Base-by-base conservation (phyloP, 2,329 filamentous ascomycete genomes). In the Byssoonygena ceratinophila region DNA sequence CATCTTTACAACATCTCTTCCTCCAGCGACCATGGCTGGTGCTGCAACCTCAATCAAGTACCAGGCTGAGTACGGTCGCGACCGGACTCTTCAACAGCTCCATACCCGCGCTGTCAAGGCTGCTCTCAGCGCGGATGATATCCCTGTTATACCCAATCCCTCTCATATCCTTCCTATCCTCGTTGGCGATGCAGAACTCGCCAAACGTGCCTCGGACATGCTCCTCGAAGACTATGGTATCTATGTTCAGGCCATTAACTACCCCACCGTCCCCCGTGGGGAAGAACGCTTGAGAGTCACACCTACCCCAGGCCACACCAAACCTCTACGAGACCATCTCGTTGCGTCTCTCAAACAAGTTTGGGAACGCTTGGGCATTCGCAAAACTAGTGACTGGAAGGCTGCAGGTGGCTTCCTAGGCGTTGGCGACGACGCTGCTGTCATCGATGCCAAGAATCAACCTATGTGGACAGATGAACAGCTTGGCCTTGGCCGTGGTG, bases 221-320 rank as follows among this genome's bases (percentile, higher is more conserved):
- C 81, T 98, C 20, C 79, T 98, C 12, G 82, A 85, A 60, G 85
- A 94, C 60, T 86, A 95, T 74, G 81, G 83, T 56, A 96, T 98
- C 66, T 98, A 98, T 67, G 92, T 98, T 23, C 92, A 98, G 73
- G 89, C 88, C 52, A 97, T 98, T 78, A 98, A 98, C 74, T 97
- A 97, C 72, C 92, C 92, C 1, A 98, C 92, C 48, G 92, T 98
- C 2, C 92, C 92, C 1, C 88, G 94, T 5, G 92, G 92, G n/a
- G 90, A 98, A 74, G 92, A 98, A 71, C 84, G 92, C 54, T 83
- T 98, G 53, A 85, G 92, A 59, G 88, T 98, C 68, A 98, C 92
- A 1, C 92, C 92, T 0, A 98, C 92, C 0, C 92, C 92, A 0
- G 92, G 92, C 40, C 92, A 98, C 68, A 81, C 80, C 52, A 85